phyloP scores from a whole-genome alignment of 345 rosid species.

The Adansonia digitata region DNA sequence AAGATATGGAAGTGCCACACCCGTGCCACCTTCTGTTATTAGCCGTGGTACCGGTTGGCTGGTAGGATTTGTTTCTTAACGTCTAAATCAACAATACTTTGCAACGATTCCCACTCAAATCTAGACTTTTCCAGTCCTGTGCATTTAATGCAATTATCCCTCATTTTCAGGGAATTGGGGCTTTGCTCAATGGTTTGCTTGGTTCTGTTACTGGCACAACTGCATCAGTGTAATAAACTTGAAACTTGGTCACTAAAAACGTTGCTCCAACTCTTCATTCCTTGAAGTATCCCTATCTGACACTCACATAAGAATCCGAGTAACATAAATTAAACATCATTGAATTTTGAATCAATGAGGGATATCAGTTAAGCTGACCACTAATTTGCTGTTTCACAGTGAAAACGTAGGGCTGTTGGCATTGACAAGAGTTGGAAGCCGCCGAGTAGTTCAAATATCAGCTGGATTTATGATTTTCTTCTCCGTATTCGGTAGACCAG shows the following conservation, averaged over 20 bases:
- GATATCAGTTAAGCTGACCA: background rate
- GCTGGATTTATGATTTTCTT: slow-evolving; percentile 70
- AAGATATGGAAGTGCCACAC: slow-evolving; percentile 67
- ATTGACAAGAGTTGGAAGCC: slow-evolving; percentile 67
- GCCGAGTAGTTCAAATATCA: slow-evolving; percentile 75
- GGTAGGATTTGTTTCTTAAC: slow-evolving; percentile 25
- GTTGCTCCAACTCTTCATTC: too few relatives aligned
- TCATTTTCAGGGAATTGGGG: slow-evolving; percentile 52
- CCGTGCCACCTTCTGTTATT: slow-evolving; percentile 60
- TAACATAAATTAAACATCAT: background rate
- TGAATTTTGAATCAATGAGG: background rate
- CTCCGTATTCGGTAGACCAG: slow-evolving; percentile 53
- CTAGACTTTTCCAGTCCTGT: background rate
- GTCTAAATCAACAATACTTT: background rate
- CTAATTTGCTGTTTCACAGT: slow-evolving; percentile 26
- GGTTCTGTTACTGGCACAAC: slow-evolving; percentile 55
- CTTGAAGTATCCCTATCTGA: too few relatives aligned
- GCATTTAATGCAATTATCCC: background rate
- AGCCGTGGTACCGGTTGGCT: slow-evolving; percentile 69
- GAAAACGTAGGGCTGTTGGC: slow-evolving; percentile 76
- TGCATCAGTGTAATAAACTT: slow-evolving; percentile 53
- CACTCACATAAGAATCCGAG: too few relatives aligned
- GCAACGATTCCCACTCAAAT: background rate
- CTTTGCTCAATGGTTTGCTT: slow-evolving; percentile 45
- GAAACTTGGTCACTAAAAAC: slow-evolving; percentile 5